Base-by-base conservation (phyloP, 2,329 filamentous ascomycete species). In the Xylariaceae sp. region DNA sequence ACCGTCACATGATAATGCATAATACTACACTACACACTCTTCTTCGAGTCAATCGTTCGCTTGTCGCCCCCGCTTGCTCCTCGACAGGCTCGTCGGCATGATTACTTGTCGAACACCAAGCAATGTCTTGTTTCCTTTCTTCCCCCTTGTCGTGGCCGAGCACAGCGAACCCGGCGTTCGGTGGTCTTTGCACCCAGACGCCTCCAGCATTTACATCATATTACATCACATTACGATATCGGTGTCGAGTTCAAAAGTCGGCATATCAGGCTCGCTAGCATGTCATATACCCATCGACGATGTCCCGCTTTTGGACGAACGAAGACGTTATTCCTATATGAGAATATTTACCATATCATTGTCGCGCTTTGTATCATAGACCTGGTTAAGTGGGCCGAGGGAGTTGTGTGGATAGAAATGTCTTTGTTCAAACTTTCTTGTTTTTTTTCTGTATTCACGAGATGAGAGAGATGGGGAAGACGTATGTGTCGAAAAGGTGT, bases 351-450 rank as follows among this genome's bases (percentile, higher is more conserved):
- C 47, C 31, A 56, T 54, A 47, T 48, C 36, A 43, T 49, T 38
- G 33, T 47, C 53, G 46, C 45, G 47, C 50, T 55, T 55, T 65
- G 62, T 65, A 65, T 60, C 56, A 65, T 65, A 64, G 60, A 64
- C 47, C 51, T 60, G 47, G 53, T 58, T 50, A 54, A 43, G 48
- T 53, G 55, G 53, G 42, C 47, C 38, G 52, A 50, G 50, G 62
- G 63, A 63, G 62, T 64, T 65, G 58, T 51, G 57, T 55, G 58
- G 57, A 61, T 64, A 65, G 58, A 59, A 50, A 46, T 52, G 54
- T 28, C 22, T 28, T 28, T 28, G 4, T 28, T 28, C 22, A 5
- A 4, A 28, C 22, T 7, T 28, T 18, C 5, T 53, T 42, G 38
- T 17, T 46, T 34, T 28, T 28, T 49, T 56, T 58, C 52, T 56